Evolutionary conservation across 495 filamentous ascomycete species (phyloP), one percentile per base, ranked within the genome.

Genomic region (Patellaria atrata): DNA sequence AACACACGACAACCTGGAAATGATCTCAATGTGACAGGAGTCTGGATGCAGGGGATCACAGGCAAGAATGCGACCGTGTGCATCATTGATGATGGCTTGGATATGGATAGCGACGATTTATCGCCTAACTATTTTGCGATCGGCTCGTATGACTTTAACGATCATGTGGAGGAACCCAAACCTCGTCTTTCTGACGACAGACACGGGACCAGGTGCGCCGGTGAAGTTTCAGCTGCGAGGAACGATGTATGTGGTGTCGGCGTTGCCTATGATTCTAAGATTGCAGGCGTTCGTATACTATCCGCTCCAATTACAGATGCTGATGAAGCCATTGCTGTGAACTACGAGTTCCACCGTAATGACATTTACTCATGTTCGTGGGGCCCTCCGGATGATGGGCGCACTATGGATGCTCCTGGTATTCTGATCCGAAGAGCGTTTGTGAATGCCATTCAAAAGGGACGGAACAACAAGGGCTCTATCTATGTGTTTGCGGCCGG

Each of bases 331-430:
- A 62, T 74, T 1, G 79, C 89, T 14, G 75, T 97, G 67, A 94
- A 91, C 60, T 94, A 84, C 56, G 82, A 73, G 16, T 89, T 70
- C 49, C 75, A 94, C 44, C 64, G 82, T 24, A 97, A 94, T 50
- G 78, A 94, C 40, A 94, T 97, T 28, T 97, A 94, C 57, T 97
- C 89, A 7, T 97, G 89, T 58, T 94, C 87, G 0, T 97, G 89
- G 89, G 89, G 89, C 0, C 89, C 89, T 20, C 81, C 81, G 3
- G 89, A 97, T 46, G 85, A 94, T 53, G 89, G 89, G 27, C 58
- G 67, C 33, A 79, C 81, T 9, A 97, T 97, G 89, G 91, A 94
- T 38, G 82, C 76, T 1, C 89, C 89, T 2, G 84, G 84, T 3
- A 68, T 91, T 33, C 63, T 97, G 10, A 94, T 97, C 47, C 74